phyloP scores from a whole-genome alignment of 1,139 yeast species.

The Suhomyces bokatorum region DNA sequence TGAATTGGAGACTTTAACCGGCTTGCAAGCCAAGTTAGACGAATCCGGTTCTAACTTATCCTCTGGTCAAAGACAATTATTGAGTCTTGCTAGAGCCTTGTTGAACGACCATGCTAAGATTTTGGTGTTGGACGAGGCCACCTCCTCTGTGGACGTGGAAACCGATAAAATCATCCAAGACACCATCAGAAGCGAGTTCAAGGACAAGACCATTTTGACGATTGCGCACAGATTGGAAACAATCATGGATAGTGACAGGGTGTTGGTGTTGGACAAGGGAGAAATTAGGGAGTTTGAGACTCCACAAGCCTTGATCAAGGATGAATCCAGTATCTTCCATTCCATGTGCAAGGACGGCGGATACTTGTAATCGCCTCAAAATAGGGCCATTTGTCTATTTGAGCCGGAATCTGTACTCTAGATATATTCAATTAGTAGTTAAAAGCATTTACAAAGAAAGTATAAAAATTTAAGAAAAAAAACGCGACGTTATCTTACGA shows the following conservation, averaged over 20 bases:
- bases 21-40: conserved; percentile 25
- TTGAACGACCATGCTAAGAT: conserved; percentile 27
- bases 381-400: neutral
- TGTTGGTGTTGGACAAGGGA: conserved; percentile 27
- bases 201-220: conserved; percentile 26
- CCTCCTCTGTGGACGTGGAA: conserved; percentile 30
- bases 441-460: neutral
- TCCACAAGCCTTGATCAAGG: conserved; percentile 21
- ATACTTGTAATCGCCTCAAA: conserved; percentile 11
- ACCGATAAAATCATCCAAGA: conserved; percentile 29
- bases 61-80: conserved; percentile 39
- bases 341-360: conserved; percentile 26
- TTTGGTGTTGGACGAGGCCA: conserved; percentile 29
- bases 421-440: neutral
- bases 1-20: conserved; percentile 14
- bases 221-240: conserved; percentile 31
- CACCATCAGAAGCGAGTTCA: conserved; percentile 25
- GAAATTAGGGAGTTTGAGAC: conserved; percentile 25
- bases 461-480: too few relatives aligned
- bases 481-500: too few relatives aligned
- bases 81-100: conserved; percentile 41
- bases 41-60: conserved; percentile 42
- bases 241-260: conserved; percentile 28
- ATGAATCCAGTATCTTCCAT: conserved; percentile 21
- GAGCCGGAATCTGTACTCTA: neutral